Conservation (phyloP, 2,329 filamentous ascomycete genomes). For the Neodidymelliopsis sp. region DNA sequence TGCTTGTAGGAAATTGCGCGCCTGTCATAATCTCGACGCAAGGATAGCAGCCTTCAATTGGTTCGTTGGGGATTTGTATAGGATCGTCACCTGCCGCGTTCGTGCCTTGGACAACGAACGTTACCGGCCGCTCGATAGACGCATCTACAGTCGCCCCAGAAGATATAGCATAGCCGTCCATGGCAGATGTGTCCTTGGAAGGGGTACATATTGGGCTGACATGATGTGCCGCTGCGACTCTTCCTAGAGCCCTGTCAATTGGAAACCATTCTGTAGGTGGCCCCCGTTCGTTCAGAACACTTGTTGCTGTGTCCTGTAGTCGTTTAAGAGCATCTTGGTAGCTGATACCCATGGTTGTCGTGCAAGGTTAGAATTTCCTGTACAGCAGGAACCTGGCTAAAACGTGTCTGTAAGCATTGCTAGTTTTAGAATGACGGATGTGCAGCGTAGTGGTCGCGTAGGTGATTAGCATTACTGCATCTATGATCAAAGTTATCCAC, state of each 20-base stretch:
- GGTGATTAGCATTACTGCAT: background rate
- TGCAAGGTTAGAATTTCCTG: background rate
- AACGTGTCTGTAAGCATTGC: background rate
- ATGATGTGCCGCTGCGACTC: conserved; percentile 10
- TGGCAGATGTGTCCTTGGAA: conserved; percentile 15
- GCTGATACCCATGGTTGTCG: conserved; percentile 1
- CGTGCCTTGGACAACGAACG: conserved; percentile 14
- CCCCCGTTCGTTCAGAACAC: background rate
- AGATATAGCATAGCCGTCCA: conserved; percentile 20
- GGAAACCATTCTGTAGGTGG: conserved; percentile 2
- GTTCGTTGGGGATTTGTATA: background rate
- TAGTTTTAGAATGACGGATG: conserved; percentile 1
- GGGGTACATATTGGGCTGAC: conserved; percentile 14
- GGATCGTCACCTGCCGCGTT: conserved; percentile 9
- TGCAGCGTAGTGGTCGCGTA: conserved; percentile 4
- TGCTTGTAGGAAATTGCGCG: conserved; percentile 10
- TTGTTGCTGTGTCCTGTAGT: background rate
- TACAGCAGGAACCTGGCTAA: background rate
- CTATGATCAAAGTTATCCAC: conserved; percentile 2
- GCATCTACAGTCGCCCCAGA: conserved; percentile 15
- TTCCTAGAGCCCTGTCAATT: conserved; percentile 9
- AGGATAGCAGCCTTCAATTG: conserved; percentile 5
- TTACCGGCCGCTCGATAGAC: conserved; percentile 4
- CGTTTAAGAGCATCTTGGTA: conserved; percentile 3
- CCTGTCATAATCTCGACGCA: conserved; percentile 21